phyloP scores from a whole-genome alignment of 352 stramenopile species.

The Phytophthora cryptogea region DNA sequence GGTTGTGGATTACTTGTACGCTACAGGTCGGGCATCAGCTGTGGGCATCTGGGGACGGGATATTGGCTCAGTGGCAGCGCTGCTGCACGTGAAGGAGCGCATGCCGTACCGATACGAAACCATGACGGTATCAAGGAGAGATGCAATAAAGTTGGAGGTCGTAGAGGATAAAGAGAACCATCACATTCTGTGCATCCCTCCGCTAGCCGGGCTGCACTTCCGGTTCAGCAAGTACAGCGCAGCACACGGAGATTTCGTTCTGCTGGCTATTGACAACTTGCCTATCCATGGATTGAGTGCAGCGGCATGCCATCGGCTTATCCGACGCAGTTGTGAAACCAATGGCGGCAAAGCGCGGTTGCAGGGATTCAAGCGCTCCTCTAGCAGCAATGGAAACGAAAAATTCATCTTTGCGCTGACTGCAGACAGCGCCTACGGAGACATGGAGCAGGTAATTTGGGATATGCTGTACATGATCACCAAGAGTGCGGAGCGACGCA shows the following conservation, averaged over 20 bases:
- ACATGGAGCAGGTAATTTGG: conserved; percentile 77
- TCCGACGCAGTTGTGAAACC: conserved; percentile 30
- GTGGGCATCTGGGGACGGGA: conserved; percentile 73
- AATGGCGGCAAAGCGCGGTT: conserved; percentile 26
- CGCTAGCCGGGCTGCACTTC: conserved; percentile 49
- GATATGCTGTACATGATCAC: conserved; percentile 78
- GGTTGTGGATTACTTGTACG: conserved; percentile 71
- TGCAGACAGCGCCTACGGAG: conserved; percentile 68
- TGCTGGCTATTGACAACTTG: conserved; percentile 61
- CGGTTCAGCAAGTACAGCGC: conserved; percentile 62
- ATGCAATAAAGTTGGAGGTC: conserved; percentile 48
- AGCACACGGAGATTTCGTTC: conserved; percentile 64
- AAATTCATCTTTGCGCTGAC: conserved; percentile 68
- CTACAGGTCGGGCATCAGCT: conserved; percentile 50
- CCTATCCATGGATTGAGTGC: conserved; percentile 48
- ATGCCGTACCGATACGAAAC: conserved; percentile 55
- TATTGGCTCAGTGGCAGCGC: conserved; percentile 56
- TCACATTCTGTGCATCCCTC: conserved; percentile 55
- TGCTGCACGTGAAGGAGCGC: conserved; percentile 57
- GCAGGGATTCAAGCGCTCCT: conserved; percentile 34
- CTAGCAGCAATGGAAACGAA: conserved; percentile 23
- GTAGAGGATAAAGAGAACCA: conserved; percentile 44
- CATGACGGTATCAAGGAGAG: conserved; percentile 39
- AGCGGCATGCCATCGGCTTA: conserved; percentile 41
- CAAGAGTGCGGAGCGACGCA: conserved; percentile 70